Evolutionary conservation across 805 yeast species (phyloP).

Genomic region (Wickerhamiella vanderwaltii): DNA sequence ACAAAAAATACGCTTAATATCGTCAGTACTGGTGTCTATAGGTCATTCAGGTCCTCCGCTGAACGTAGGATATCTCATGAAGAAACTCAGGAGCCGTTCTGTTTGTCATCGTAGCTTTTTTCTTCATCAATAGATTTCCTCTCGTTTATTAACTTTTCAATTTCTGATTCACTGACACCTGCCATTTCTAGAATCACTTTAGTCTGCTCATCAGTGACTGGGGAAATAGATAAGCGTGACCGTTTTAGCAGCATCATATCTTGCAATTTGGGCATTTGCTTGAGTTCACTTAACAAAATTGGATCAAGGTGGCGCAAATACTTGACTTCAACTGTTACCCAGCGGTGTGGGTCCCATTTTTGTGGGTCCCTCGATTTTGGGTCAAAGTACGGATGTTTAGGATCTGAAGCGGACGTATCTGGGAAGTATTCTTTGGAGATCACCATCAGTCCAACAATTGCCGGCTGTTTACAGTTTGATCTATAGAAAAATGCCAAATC

Average conservation of each 20-base stretch:
- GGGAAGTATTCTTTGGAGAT: constrained; percentile 26
- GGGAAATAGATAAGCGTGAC: constrained; percentile 41
- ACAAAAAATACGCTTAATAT: too few relatives aligned
- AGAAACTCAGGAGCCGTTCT: too few relatives aligned
- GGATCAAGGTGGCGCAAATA: constrained; percentile 35
- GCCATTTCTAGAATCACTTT: constrained; percentile 31
- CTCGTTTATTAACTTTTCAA: too few relatives aligned
- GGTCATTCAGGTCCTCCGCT: too few relatives aligned
- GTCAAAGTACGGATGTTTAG: constrained; percentile 37
- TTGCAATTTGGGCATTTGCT: constrained; percentile 26
- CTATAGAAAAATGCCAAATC: constrained; percentile 44
- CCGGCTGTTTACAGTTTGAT: constrained; percentile 43
- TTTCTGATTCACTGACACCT: constrained; percentile 20
- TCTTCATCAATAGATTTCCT: too few relatives aligned
- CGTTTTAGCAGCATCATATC: constrained; percentile 38
- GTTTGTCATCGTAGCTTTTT: too few relatives aligned
- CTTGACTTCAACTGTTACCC: constrained; percentile 47
- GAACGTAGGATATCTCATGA: too few relatives aligned
- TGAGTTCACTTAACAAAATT: constrained; percentile 34
- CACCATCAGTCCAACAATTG: constrained; percentile 38
- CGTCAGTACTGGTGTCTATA: too few relatives aligned
- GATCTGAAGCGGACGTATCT: constrained; percentile 31
- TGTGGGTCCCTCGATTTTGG: constrained; percentile 32
- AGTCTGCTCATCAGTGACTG: constrained; percentile 37
- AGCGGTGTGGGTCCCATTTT: too few relatives aligned